Percentiles rank a stretch among this genome's conserved stretches.
phyloP scores from a whole-genome alignment of 306 rosid genomes.

The Prunus campanulata region DNA sequence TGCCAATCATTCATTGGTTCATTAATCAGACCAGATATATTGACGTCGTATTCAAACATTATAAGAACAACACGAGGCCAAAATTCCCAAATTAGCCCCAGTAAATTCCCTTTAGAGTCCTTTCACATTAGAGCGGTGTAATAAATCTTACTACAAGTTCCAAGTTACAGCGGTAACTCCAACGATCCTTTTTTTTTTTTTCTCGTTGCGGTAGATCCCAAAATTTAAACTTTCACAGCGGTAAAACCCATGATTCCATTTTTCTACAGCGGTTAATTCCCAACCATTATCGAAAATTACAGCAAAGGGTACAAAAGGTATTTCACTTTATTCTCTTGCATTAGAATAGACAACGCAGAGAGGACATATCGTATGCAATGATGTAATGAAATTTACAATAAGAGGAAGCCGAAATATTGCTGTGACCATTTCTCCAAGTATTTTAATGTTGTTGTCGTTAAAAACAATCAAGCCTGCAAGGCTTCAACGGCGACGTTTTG shows the following conservation, averaged over 20 bases:
- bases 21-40: not conserved
- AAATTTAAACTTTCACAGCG: not conserved
- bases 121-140: too few relatives aligned
- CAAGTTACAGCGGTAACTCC: not conserved
- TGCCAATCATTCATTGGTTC: not conserved
- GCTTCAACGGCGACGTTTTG: conserved; percentile 3
- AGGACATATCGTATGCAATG: conserved; percentile 5
- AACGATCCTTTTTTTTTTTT: too few relatives aligned
- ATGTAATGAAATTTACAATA: not conserved
- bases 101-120: not conserved
- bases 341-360: not conserved
- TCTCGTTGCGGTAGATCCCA: not conserved
- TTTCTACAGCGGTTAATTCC: not conserved
- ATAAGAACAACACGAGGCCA: not conserved
- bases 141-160: too few relatives aligned
- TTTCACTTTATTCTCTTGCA: not conserved
- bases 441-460: not conserved
- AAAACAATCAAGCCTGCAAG: conserved; percentile 19
- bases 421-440: not conserved
- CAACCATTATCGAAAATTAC: too few relatives aligned
- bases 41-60: not conserved
- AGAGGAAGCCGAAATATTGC: not conserved
- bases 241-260: not conserved
- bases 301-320: not conserved
- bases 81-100: not conserved